Percentiles rank a stretch among this genome's conserved stretches.
These are phyloP conservation scores for Thermothelomyces thermophilus DNA, from an alignment of 2,329 filamentous ascomycete species.

Conservation along the genomic window DNA sequence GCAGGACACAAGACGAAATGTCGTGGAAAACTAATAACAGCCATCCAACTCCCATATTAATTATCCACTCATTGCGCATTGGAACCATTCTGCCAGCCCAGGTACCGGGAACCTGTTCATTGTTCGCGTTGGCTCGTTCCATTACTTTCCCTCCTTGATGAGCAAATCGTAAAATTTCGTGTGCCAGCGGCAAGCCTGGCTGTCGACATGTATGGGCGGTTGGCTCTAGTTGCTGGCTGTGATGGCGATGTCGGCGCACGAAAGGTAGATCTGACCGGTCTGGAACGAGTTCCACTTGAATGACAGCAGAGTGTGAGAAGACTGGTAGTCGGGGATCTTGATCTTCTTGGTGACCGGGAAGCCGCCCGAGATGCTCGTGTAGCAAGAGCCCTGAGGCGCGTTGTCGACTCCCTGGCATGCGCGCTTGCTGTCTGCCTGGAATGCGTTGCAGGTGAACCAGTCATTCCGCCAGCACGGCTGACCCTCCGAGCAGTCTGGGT, in stretches of 20 bases:
- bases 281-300: constrained; percentile 51
- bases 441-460: constrained; percentile 49
- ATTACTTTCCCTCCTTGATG: too few relatives aligned
- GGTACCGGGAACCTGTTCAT: too few relatives aligned
- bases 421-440: constrained; percentile 32
- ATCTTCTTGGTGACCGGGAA: constrained; percentile 48
- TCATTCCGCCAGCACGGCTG: constrained; percentile 44
- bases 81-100: too few relatives aligned
- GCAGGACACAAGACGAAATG: too few relatives aligned
- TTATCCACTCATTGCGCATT: too few relatives aligned
- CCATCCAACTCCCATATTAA: too few relatives aligned
- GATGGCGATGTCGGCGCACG: constrained; percentile 48
- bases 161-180: too few relatives aligned
- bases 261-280: constrained; percentile 47
- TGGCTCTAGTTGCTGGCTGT: not conserved
- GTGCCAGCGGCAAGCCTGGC: not conserved
- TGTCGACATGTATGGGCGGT: too few relatives aligned
- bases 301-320: constrained; percentile 44
- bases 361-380: constrained; percentile 46
- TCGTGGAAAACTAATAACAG: too few relatives aligned
- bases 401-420: constrained; percentile 42
- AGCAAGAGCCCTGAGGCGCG: constrained; percentile 38
- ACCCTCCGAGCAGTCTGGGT: constrained; percentile 38
- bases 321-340: constrained; percentile 41
- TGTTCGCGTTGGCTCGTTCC: too few relatives aligned